Evolutionary conservation across 148 eudicot species (phyloP), one percentile per base, ranked within the genome.

Genomic region (Rhododendron vialii): DNA sequence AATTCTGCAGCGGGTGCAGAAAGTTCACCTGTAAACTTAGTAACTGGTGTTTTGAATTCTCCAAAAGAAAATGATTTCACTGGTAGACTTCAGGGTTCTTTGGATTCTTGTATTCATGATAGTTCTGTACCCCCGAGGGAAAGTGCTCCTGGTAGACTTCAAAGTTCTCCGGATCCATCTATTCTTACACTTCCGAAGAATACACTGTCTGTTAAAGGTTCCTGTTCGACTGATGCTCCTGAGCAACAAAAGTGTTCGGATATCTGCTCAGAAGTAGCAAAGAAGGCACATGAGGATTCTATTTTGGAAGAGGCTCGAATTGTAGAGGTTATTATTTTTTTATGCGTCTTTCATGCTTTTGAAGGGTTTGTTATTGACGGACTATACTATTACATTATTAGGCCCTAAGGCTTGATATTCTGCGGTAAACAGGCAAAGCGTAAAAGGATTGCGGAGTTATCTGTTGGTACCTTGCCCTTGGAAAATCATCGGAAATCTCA

Each of bases 301-400:
- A 90, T 98, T 83, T 91, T 98, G 83, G 94, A 94, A 89, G 99
- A 95, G 90, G 98, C 98, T 45, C 91, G 90, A 45, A 90, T 94
- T 82, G 92, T 98, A 88, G 92, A 98, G 99, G 99, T 98, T 86
- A 84, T 86, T 90, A 53, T 78, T 28, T 36, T 81, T 35, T 20
- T 77, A 8, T 36, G 51, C 12, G 20, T 77, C 53, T 78, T 4
- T 75, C 78, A 17, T 88, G 71, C 85, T 48, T 69, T 71, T 76
- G 86, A 76, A 20, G 83, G 78, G 77, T 85, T 89, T 81, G 76
- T 38, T n/a, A 47, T 73, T 61, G 50, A 74, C 36, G 65, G 69
- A 80, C 57, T 79, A 30, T 45, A 26, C 36, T 10, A 15, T 69
- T 84, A 17, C 78, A 80, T 45, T 55, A 87, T 80, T 38, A 18